These are phyloP conservation scores for Fusarium algeriense DNA, from an alignment of 2,329 filamentous ascomycete genomes.

Conservation along the genomic window DNA sequence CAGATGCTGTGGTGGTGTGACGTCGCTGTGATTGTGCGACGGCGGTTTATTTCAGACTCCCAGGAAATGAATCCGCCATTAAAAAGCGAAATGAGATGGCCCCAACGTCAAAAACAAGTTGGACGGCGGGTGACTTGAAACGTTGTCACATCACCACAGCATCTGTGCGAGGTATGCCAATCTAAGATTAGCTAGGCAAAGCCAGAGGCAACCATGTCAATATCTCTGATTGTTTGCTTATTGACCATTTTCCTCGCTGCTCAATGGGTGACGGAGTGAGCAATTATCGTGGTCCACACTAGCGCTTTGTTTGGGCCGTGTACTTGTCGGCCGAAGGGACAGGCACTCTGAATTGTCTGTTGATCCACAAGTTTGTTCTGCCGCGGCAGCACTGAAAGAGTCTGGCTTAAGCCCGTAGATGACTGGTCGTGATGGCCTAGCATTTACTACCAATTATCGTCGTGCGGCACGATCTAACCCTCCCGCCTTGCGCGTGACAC, in stretches of 20 bases:
- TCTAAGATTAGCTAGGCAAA: constrained; percentile 12
- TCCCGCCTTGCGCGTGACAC: constrained; percentile 40
- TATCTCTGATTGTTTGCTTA: constrained; percentile 23
- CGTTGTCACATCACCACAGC: constrained; percentile 43
- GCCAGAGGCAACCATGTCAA: constrained; percentile 14
- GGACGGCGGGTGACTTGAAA: constrained; percentile 35
- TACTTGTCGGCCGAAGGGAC: not conserved
- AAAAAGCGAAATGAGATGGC: constrained; percentile 46
- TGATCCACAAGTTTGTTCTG: constrained; percentile 12
- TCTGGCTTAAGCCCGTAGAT: constrained; percentile 5
- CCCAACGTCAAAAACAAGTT: constrained; percentile 22
- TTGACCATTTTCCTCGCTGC: not conserved
- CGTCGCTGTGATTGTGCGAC: constrained; percentile 27
- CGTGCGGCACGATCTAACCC: constrained; percentile 35
- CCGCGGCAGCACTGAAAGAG: constrained; percentile 42
- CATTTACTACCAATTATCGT: constrained; percentile 24
- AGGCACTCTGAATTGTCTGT: not conserved
- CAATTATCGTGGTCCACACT: not conserved
- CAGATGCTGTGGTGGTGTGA: constrained; percentile 42
- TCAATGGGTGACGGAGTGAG: not conserved
- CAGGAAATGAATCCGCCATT: constrained; percentile 46
- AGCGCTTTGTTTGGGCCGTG: not conserved
- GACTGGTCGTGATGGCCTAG: constrained; percentile 6
- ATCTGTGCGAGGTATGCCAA: constrained; percentile 27
- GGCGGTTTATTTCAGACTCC: constrained; percentile 29